Base-by-base conservation (phyloP, 2,329 filamentous ascomycete species). In the Stemphylium vesicarium region DNA sequence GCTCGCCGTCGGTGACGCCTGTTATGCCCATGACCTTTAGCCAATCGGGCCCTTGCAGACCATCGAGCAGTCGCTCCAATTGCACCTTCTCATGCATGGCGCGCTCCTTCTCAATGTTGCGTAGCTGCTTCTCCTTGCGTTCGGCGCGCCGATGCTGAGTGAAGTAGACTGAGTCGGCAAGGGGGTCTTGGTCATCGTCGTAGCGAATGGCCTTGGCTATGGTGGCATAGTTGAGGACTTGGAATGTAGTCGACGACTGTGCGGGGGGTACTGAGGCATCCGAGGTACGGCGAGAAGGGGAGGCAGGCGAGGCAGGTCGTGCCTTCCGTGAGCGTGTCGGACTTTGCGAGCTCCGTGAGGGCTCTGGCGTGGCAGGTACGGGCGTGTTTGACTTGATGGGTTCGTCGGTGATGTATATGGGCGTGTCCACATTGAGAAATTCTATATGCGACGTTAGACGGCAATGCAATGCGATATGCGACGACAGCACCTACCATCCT, bases 31-130 rank as follows among this genome's bases (percentile, higher is more conserved):
- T 92, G 4, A 93, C 85, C 57, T 90, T 88, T 52, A 97, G 81
- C 95, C 95, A 99, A 75, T 98, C 95, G 53, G 90, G 91, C 2
- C 94, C 91, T 72, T 92, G 89, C 1, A 99, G 82, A 15, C 92
- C 92, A 49, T 95, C 92, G 6, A 97, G 82, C 13, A 88, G 77
- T 7, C 85, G 80, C 57, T 88, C 85, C n/a, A 88, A 75, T 63
- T 88, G 84, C 41, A 84, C 81, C 63, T 88, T 87, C 62, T 88
- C 85, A 68, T 88, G 85, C 77, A 87, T 85, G 4, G 85, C 85
- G 32, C 84, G 78, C 70, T 88, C 86, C 57, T 84, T 83, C 67
- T 89, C 86, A 51, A 88, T 87, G 63, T 88, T 89, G 45, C 86
- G 84, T 20, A 88, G 79, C 66, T 88, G 85, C 67, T 88, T 88